A percentile compares a stretch with the other conserved stretches of the same genome.
These are phyloP conservation scores for Tritrichomonas foetus DNA, from an alignment of 208 protist species.

Conservation along the genomic window DNA sequence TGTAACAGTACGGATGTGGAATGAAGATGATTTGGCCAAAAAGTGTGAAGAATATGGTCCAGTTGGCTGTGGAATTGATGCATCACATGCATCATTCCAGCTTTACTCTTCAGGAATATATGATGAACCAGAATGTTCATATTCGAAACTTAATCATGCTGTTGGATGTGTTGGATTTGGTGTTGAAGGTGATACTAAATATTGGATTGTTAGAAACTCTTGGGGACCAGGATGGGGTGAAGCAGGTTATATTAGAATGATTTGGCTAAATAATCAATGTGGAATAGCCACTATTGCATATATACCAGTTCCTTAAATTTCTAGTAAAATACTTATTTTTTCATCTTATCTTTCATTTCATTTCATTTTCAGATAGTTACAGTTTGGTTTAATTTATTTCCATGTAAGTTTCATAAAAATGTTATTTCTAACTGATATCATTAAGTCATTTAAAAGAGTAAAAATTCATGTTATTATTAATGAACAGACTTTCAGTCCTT, in stretches of 20 bases:
- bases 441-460: no score
- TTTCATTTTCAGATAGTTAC: no score
- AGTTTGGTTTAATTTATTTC: no score
- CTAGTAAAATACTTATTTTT: no score
- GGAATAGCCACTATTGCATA: no score
- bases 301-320: no score
- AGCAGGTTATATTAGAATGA: conserved; percentile 49
- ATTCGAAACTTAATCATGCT: conserved; percentile 49
- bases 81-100: conserved; percentile 42
- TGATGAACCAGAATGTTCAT: conserved; percentile 42
- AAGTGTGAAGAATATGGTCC: neutral
- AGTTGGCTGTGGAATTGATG: neutral
- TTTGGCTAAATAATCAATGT: no score
- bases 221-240: conserved; percentile 55
- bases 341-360: no score
- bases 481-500: no score
- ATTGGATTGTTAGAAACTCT: conserved; percentile 56
- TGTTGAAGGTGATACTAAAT: conserved; percentile 42
- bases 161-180: conserved; percentile 47
- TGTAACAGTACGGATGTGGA: neutral
- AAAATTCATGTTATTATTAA: no score
- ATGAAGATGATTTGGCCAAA: neutral
- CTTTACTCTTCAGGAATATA: conserved; percentile 52
- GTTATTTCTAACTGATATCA: no score
- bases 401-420: no score